Evolutionary conservation across 2,329 filamentous ascomycete species (phyloP).

Genomic region (Trichoderma koningii): DNA sequence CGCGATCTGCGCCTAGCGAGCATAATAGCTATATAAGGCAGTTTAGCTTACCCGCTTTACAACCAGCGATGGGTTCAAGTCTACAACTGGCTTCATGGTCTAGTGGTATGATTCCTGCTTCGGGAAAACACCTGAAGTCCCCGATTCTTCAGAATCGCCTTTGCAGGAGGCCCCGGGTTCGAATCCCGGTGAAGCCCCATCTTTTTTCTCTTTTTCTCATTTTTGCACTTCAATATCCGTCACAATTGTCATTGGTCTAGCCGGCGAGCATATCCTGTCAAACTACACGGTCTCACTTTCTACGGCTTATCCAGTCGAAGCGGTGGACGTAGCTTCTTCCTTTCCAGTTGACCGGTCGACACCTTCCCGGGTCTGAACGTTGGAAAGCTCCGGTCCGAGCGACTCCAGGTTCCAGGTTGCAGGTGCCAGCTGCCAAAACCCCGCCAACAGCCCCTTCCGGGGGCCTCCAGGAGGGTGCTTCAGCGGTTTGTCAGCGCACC

Average conservation of each 20-base stretch:
- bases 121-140: conserved; percentile 29
- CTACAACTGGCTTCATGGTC: conserved; percentile 32
- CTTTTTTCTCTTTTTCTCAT: conserved; percentile 21
- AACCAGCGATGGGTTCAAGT: conserved; percentile 24
- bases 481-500: too few species aligned
- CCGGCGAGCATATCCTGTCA: too few species aligned
- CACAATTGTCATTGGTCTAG: not conserved
- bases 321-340: too few species aligned
- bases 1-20: not conserved
- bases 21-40: not conserved
- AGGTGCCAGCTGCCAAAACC: not conserved
- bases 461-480: not conserved
- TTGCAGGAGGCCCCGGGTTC: conserved; percentile 34
- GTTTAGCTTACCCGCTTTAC: not conserved
- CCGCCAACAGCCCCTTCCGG: conserved; percentile 5
- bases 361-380: not conserved
- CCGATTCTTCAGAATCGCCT: conserved; percentile 31
- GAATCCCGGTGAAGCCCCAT: conserved; percentile 31
- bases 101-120: conserved; percentile 36
- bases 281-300: too few species aligned
- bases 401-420: not conserved
- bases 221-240: not conserved
- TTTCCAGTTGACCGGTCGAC: not conserved
- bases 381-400: not conserved
- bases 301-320: too few species aligned